Percentiles rank a stretch among this genome's conserved stretches.
These are phyloP conservation scores for Drosera spatulata DNA, from an alignment of 179 eudicot genomes.

Conservation along the genomic window DNA sequence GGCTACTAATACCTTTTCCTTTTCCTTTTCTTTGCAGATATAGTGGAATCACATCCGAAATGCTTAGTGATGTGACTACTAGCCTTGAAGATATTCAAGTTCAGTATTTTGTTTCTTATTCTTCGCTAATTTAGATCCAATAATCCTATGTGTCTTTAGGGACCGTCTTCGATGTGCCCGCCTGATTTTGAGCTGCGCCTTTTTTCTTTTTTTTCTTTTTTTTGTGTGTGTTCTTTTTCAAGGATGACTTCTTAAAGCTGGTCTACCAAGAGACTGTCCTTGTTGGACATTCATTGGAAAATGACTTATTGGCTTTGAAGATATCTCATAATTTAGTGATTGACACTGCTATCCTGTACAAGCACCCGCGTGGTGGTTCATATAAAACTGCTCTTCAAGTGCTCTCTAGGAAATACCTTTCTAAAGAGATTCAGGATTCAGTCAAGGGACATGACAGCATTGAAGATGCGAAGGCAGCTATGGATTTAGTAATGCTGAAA, in stretches of 20 bases:
- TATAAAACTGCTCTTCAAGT: conserved; percentile 78
- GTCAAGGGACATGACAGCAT: conserved; percentile 78
- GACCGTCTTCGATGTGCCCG: background rate
- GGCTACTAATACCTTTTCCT: background rate
- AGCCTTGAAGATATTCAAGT: conserved; percentile 85
- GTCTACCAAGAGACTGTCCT: conserved; percentile 72
- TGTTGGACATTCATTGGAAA: conserved; percentile 87
- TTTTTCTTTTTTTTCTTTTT: background rate
- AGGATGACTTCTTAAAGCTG: conserved; percentile 66
- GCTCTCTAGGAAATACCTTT: conserved; percentile 57
- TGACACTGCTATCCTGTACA: conserved; percentile 75
- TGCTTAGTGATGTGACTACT: conserved; percentile 76
- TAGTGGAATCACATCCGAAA: conserved; percentile 88
- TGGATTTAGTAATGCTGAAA: conserved; percentile 75
- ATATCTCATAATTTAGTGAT: conserved; percentile 64
- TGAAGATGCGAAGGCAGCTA: conserved; percentile 82
- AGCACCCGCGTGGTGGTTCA: conserved; percentile 75
- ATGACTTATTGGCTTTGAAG: conserved; percentile 77
- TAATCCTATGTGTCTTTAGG: background rate
- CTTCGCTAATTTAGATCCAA: background rate
- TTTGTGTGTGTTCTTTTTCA: conserved; percentile 14
- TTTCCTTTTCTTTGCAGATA: conserved; percentile 38
- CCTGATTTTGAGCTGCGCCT: background rate
- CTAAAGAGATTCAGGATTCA: conserved; percentile 74
- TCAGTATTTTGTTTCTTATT: conserved; percentile 2